Conservation (phyloP, 352 stramenopile genomes). For the Globisporangium parvum region DNA sequence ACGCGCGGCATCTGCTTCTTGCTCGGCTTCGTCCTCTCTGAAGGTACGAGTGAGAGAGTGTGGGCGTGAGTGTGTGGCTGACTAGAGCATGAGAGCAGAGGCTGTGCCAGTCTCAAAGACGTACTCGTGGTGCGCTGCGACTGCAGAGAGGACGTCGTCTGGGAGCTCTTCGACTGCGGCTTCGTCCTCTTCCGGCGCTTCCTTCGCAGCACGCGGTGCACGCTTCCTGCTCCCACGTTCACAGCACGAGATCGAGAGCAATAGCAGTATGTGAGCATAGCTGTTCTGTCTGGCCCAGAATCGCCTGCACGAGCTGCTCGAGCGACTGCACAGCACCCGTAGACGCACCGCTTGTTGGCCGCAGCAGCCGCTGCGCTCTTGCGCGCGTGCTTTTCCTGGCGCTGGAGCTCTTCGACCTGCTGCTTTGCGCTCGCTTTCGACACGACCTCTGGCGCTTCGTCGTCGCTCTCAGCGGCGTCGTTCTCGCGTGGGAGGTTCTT, state of each 20-base stretch:
- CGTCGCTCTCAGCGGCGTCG: constrained; percentile 42
- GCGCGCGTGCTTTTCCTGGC: constrained; percentile 44
- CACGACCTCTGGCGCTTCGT: constrained; percentile 74
- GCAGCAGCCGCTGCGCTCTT: constrained; percentile 24
- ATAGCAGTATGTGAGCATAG: not conserved
- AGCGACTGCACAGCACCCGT: too few species aligned
- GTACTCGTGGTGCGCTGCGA: constrained; percentile 60
- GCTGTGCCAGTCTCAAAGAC: constrained; percentile 3
- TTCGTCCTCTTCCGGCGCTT: constrained; percentile 12
- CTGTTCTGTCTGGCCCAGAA: too few species aligned
- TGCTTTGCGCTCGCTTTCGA: constrained; percentile 63
- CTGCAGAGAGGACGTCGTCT: constrained; percentile 53
- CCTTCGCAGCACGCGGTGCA: constrained; percentile 3
- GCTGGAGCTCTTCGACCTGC: constrained; percentile 39
- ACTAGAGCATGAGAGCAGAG: not conserved
- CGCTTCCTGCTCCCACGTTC: constrained; percentile 30
- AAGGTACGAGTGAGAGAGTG: not conserved
- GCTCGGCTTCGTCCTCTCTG: constrained; percentile 48
- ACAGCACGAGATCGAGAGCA: not conserved
- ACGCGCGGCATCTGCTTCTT: constrained; percentile 28
- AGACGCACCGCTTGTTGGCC: constrained; percentile 35
- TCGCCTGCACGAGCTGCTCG: too few species aligned
- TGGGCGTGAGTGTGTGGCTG: not conserved
- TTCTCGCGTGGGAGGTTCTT: constrained; percentile 12
- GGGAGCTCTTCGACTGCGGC: constrained; percentile 38